A percentile compares a stretch with the other conserved stretches of the same genome.
These are phyloP conservation scores for Yamadazyma buinensis DNA, from an alignment of 1,139 yeast species.

Conservation along the genomic window DNA sequence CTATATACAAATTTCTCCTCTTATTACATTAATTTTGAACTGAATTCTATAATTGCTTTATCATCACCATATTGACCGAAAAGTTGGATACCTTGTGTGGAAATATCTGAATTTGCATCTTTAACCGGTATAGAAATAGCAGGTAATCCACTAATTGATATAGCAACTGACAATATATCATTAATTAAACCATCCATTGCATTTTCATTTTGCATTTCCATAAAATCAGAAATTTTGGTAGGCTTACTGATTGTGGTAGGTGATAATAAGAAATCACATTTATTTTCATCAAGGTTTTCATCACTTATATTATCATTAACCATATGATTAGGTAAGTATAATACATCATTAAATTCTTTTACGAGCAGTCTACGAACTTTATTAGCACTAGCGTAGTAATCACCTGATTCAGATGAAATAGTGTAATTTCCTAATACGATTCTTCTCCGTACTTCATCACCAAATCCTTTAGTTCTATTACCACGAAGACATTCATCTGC, in stretches of 20 bases:
- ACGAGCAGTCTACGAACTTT: slow-evolving; percentile 57
- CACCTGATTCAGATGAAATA: slow-evolving; percentile 71
- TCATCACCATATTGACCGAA: slow-evolving; percentile 90
- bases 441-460: slow-evolving; percentile 78
- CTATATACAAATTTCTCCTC: no score
- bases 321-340: slow-evolving; percentile 49
- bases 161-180: slow-evolving; percentile 86
- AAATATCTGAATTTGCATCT: slow-evolving; percentile 13
- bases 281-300: slow-evolving; percentile 13
- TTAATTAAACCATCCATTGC: slow-evolving; percentile 67
- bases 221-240: slow-evolving; percentile 44
- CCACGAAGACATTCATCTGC: slow-evolving; percentile 46
- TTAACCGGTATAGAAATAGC: slow-evolving; percentile 69
- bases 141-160: slow-evolving; percentile 90
- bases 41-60: slow-evolving; percentile 44
- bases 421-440: slow-evolving; percentile 84
- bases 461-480: slow-evolving; percentile 67
- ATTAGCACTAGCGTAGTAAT: slow-evolving; percentile 77
- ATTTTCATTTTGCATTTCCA: slow-evolving; percentile 27
- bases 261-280: slow-evolving; percentile 68
- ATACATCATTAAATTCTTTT: slow-evolving; percentile 62
- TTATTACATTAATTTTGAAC: background rate
- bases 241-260: slow-evolving; percentile 73
- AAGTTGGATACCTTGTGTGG: slow-evolving; percentile 60
- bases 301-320: slow-evolving; percentile 4